A percentile compares a stretch with the other conserved stretches of the same genome.
Conservation (phyloP, 2,329 filamentous ascomycete genomes). For the Zymoseptoria crescenta region DNA sequence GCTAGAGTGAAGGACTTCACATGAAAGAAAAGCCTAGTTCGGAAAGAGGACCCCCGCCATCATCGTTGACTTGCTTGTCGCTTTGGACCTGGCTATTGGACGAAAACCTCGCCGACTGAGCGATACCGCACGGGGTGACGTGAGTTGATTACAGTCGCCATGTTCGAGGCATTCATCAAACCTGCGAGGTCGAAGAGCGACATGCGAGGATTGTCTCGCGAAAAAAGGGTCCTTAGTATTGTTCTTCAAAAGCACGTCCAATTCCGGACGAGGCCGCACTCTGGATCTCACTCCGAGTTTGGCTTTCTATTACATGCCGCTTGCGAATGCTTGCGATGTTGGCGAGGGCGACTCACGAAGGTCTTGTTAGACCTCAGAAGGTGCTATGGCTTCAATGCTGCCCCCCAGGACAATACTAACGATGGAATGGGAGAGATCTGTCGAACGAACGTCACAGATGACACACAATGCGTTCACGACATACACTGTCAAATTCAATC, state of each 20-base stretch:
- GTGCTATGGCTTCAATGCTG: no score
- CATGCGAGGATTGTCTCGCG: not conserved
- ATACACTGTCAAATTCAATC: not conserved
- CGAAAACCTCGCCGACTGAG: not conserved
- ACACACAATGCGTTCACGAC: not conserved
- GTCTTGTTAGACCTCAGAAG: not conserved
- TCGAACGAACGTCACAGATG: not conserved
- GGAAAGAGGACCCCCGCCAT: not conserved
- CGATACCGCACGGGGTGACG: not conserved
- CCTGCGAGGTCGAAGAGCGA: not conserved
- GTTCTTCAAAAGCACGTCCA: no score
- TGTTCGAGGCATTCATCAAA: not conserved
- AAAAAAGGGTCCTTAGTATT: not conserved
- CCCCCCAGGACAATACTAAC: not conserved
- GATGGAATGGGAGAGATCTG: not conserved
- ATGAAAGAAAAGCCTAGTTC: not conserved
- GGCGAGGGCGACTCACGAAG: not conserved
- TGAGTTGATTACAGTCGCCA: not conserved
- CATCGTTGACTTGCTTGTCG: not conserved
- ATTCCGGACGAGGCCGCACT: no score
- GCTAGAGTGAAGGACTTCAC: not conserved
- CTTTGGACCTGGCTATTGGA: not conserved
- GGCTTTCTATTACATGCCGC: not conserved
- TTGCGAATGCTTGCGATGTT: not conserved
- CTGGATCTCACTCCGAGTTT: not conserved